phyloP scores from a whole-genome alignment of 169 alveolate species.

The Plasmodium fragile region DNA sequence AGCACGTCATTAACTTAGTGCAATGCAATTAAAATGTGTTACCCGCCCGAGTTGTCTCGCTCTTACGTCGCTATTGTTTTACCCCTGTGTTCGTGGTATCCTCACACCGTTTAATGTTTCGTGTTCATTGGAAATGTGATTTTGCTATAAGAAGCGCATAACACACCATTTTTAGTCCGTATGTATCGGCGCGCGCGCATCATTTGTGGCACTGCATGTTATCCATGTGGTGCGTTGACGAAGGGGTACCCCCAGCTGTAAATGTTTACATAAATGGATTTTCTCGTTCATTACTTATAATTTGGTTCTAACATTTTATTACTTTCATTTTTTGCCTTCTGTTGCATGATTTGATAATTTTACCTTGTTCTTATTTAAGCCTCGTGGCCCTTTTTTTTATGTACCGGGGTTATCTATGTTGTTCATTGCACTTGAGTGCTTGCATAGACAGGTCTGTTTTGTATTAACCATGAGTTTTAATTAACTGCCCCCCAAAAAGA shows the following conservation, averaged over 20 bases:
- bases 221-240: background rate
- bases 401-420: background rate
- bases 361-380: background rate
- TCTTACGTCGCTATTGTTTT: background rate
- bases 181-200: background rate
- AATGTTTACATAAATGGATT: background rate
- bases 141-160: background rate
- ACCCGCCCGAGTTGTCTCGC: background rate
- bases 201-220: background rate
- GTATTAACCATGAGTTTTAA: background rate
- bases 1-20: background rate
- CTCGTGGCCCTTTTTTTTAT: background rate
- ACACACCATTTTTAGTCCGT: background rate
- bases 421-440: background rate
- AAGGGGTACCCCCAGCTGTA: background rate
- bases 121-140: background rate
- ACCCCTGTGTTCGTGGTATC: background rate
- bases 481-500: background rate
- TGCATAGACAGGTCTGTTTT: background rate
- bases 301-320: background rate
- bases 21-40: background rate
- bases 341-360: background rate
- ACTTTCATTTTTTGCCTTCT: background rate
- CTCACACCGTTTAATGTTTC: background rate
- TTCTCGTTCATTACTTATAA: background rate